Conservation (phyloP, 1,284 basidiomycete species). For the Meira nashicola region DNA sequence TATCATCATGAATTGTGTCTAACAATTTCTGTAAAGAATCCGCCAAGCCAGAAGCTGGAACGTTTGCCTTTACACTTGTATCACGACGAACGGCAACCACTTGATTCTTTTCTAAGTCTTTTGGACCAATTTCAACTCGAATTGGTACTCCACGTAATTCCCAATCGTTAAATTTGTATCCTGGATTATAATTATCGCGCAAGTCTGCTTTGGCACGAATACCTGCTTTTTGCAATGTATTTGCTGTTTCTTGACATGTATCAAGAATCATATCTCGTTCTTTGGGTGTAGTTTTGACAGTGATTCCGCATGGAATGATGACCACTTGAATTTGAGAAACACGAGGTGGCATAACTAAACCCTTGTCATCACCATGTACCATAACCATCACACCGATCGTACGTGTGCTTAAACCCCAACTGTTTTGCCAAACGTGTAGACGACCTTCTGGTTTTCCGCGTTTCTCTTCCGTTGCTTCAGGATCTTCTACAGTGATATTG, state of each 20-base stretch:
- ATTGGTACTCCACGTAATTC: slow-evolving; percentile 85
- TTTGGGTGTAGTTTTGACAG: slow-evolving; percentile 56
- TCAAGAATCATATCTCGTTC: slow-evolving; percentile 69
- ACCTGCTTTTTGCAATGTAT: slow-evolving; percentile 59
- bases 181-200: slow-evolving; percentile 91
- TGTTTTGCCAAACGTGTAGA: slow-evolving; percentile 95
- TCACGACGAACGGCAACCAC: slow-evolving; percentile 83
- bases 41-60: slow-evolving; percentile 24
- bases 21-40: slow-evolving; percentile 59
- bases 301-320: slow-evolving; percentile 84
- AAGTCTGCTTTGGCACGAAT: slow-evolving; percentile 85
- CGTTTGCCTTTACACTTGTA: slow-evolving; percentile 59
- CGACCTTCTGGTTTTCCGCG: slow-evolving; percentile 54
- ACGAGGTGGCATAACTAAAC: slow-evolving; percentile 87
- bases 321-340: slow-evolving; percentile 89
- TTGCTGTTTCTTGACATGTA: slow-evolving; percentile 63
- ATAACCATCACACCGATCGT: slow-evolving; percentile 99
- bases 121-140: slow-evolving; percentile 91
- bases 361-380: slow-evolving; percentile 97
- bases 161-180: slow-evolving; percentile 99
- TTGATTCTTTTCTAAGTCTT: slow-evolving; percentile 78
- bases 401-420: slow-evolving; percentile 95
- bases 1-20: slow-evolving; percentile 79
- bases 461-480: slow-evolving; percentile 44
- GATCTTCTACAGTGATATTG: slow-evolving; percentile 90